Evolutionary conservation across 495 filamentous ascomycete genomes (phyloP), one percentile per base, ranked within the genome.

Genomic region (Talaromyces ruber): DNA sequence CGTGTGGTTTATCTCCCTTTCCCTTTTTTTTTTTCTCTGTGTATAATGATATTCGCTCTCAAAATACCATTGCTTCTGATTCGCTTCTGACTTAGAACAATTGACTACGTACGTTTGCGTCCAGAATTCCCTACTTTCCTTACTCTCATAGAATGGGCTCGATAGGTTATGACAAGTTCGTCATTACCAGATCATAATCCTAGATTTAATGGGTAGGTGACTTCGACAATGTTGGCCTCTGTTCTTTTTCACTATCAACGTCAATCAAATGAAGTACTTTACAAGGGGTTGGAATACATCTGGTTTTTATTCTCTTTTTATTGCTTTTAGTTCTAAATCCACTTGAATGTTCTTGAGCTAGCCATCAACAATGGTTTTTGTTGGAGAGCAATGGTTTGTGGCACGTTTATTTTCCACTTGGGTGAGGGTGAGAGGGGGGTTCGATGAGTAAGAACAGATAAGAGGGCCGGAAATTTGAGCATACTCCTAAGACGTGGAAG

Each of bases 401-500:
- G 34, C 34, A 39, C 34, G 12, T 39, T 39, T 39, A 39, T 39
- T 39, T 39, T 39, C 34, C 34, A 39, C 34, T 16, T 16, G 9
- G 14, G 9, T 11, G 9, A 39, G n/a, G 18, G 16, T 47, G 43
- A 21, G 43, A 7, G 43, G 43, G 30, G 11, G 34, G 34, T 37
- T 3, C 43, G 9, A 3, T 39, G n/a, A 9, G 18, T n/a, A 6
- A 47, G 43, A 6, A 39, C 34, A 34, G n/a, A 34, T 34, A 34
- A 34, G 30, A 34, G 9, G 30, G 30, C 30, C 7, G 30, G 30
- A 1, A 12, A 11, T 11, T 12, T 34, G 12, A 34, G 30, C n/a
- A 43, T 74, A 73, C 76, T 74, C 77, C 76, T 68, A 72, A 24
- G 77, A 72, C 76, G 77, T 78, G 74, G 43, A 54, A 76, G 68